Conservation (phyloP, 2,329 filamentous ascomycete species). For the Fusarium sp. region DNA sequence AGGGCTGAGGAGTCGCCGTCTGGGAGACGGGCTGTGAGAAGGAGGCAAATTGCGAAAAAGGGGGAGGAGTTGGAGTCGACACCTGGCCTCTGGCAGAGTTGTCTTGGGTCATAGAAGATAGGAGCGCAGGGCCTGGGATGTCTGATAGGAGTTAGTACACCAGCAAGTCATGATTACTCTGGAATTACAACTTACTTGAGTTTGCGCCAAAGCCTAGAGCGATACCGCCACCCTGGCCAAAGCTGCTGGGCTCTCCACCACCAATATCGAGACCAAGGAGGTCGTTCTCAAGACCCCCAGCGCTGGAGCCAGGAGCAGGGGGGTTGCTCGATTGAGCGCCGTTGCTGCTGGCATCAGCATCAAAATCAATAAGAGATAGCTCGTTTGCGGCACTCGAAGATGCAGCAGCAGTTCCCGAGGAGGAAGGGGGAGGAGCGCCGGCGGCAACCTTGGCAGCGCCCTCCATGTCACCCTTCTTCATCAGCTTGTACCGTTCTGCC, state of each 20-base stretch:
- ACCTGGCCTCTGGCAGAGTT: slow-evolving; percentile 65
- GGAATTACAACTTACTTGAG: slow-evolving; percentile 64
- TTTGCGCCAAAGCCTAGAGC: slow-evolving; percentile 82
- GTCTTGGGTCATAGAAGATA: slow-evolving; percentile 72
- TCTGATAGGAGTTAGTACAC: slow-evolving; percentile 56
- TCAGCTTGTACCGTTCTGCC: slow-evolving; percentile 92
- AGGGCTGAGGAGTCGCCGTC: slow-evolving; percentile 65
- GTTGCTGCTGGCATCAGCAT: slow-evolving; percentile 66
- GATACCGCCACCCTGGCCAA: slow-evolving; percentile 83
- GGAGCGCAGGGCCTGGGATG: slow-evolving; percentile 72
- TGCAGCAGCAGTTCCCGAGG: slow-evolving; percentile 70
- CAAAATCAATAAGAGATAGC: slow-evolving; percentile 94
- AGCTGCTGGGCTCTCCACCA: slow-evolving; percentile 69
- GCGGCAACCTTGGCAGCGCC: slow-evolving; percentile 85
- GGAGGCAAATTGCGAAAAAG: slow-evolving; percentile 66
- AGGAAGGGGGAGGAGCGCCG: slow-evolving; percentile 70
- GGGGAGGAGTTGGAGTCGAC: slow-evolving; percentile 58
- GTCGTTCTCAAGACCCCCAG: slow-evolving; percentile 85
- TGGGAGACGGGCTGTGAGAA: slow-evolving; percentile 67
- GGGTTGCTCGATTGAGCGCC: slow-evolving; percentile 50
- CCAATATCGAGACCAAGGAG: slow-evolving; percentile 88
- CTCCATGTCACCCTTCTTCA: slow-evolving; percentile 94
- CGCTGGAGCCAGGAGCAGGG: slow-evolving; percentile 54
- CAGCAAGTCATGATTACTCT: neutral
- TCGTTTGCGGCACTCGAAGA: slow-evolving; percentile 67